These are phyloP conservation scores for Crotalaria pallida DNA, from an alignment of 306 rosid species.

Conservation along the genomic window DNA sequence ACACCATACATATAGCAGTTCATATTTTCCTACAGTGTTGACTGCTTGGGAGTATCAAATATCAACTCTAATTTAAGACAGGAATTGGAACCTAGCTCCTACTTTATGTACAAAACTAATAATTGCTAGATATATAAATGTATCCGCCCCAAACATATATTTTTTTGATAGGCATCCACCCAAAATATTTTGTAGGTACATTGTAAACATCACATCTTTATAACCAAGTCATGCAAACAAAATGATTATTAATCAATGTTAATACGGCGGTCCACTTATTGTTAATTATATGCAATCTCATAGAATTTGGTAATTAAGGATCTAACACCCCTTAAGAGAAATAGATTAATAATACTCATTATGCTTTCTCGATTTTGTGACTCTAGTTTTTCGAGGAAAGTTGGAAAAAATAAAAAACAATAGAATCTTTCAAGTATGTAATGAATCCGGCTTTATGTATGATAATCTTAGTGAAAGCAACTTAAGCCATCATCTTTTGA, in stretches of 20 bases:
- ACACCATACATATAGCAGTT: background rate
- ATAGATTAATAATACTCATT: background rate
- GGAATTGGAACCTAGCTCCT: background rate
- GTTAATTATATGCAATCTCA: background rate
- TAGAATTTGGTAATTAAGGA: background rate
- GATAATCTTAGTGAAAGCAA: slow-evolving; percentile 12
- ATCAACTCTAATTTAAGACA: background rate
- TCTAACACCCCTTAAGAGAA: background rate
- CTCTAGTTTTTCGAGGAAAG: background rate
- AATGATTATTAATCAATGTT: background rate
- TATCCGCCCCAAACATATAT: no score
- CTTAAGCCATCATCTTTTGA: background rate
- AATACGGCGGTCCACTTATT: background rate
- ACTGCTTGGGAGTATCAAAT: background rate
- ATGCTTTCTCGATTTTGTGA: background rate
- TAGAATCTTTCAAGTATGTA: background rate
- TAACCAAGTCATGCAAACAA: background rate
- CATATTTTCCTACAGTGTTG: background rate
- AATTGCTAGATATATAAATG: background rate
- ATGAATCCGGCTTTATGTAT: slow-evolving; percentile 4
- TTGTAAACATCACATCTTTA: background rate
- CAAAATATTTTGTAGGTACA: background rate
- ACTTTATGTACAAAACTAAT: background rate
- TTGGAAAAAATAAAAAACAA: background rate
- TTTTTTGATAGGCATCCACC: no score